Conservation (phyloP, 768 basidiomycete species). For the Boletus eberwhitei region DNA sequence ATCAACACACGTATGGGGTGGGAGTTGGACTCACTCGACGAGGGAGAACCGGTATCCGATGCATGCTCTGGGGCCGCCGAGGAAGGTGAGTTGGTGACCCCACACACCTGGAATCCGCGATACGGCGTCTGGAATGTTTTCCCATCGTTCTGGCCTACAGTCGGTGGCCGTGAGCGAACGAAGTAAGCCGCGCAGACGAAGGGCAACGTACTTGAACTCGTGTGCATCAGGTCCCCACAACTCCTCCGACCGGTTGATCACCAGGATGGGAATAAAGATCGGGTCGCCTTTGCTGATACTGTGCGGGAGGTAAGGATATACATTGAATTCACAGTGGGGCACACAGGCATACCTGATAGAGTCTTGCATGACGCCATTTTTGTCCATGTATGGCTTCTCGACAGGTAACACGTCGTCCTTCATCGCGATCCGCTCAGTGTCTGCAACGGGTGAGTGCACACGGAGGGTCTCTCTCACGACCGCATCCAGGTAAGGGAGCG, state of each 20-base stretch:
- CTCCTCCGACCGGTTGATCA: slow-evolving; percentile 47
- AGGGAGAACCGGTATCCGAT: slow-evolving; percentile 68
- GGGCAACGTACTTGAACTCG: slow-evolving; percentile 50
- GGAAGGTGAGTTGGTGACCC: slow-evolving; percentile 57
- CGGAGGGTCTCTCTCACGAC: slow-evolving; percentile 62
- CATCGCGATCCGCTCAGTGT: slow-evolving; percentile 42
- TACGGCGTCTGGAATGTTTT: slow-evolving; percentile 42
- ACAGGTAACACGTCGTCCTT: slow-evolving; percentile 55
- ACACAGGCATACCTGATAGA: slow-evolving; percentile 33
- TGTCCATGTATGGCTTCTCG: slow-evolving; percentile 42
- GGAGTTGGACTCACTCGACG: slow-evolving; percentile 43
- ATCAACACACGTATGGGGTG: no score
- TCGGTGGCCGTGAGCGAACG: not conserved
- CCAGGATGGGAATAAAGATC: slow-evolving; percentile 50
- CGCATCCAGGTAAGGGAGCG: slow-evolving; percentile 64
- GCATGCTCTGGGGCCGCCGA: slow-evolving; percentile 62
- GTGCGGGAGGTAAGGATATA: not conserved
- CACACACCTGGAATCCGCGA: slow-evolving; percentile 55
- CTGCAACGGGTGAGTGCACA: slow-evolving; percentile 44
- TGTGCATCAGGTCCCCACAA: slow-evolving; percentile 63
- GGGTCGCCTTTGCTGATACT: slow-evolving; percentile 45
- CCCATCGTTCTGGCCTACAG: slow-evolving; percentile 64
- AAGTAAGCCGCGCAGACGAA: not conserved
- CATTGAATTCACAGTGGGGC: not conserved
- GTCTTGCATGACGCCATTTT: slow-evolving; percentile 38